Base-by-base conservation (phyloP, 352 stramenopile species). In the Phytopythium helicoides region DNA sequence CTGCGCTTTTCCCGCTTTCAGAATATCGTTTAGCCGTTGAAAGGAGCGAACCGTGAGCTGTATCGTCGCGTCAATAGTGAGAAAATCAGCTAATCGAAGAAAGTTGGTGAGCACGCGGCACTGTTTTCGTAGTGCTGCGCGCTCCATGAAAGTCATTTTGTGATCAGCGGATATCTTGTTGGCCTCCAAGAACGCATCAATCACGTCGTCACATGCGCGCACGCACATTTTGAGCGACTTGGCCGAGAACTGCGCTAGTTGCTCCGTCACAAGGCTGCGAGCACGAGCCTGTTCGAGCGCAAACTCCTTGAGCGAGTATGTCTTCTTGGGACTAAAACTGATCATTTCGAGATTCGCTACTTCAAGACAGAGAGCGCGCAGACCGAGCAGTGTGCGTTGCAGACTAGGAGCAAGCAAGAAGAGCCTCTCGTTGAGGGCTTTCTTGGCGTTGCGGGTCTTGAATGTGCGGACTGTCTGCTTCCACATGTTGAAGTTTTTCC, bases 131-230 rank as follows among this genome's bases (percentile, higher is more conserved):
- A 98, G 56, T 3, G 86, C 83, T 1, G 94, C 93, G 16, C 91
- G 73, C 64, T 98, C 94, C 93, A 98, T 98, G 62, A 98, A 98
- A 6, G 92, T 98, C 93, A 98, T 98, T 41, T 95, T 96, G 64
- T 97, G 88, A 42, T 97, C 87, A 0, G 89, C 72, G 0, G 87
- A 82, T 61, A 98, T 98, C 38, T 95, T 92, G 71, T 98, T 98
- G 10, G 70, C 64, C 31, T 73, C 73, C 19, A 98, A 70, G 45
- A 98, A 98, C 14, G 56, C 49, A 52, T 98, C 93, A 19, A 98
- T 92, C 23, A 97, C 91, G 10, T 92, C 68, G 58, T 98, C 90
- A 44, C 94, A 97, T 3, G 94, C 89, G 16, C 80, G 73, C 1
- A 95, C 76, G 45, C 95, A 96, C 49, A 97, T 76, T 40, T 79